Conservation (phyloP, 179 eudicot species). For the Patellifolia procumbens region DNA sequence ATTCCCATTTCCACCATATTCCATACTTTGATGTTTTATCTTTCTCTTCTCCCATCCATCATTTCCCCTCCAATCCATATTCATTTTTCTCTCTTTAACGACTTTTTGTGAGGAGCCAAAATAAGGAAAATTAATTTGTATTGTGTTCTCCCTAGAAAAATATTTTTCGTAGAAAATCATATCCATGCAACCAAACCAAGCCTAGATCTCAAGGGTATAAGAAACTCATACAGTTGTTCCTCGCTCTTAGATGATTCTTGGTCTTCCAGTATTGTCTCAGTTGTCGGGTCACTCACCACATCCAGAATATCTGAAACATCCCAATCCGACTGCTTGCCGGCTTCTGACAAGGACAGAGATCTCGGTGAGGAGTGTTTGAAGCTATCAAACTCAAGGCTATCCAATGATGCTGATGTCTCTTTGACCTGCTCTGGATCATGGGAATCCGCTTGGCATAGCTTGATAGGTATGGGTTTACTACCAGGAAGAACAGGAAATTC, state of each 20-base stretch:
- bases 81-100: too few species aligned
- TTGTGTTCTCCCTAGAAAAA: too few species aligned
- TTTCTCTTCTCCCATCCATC: too few species aligned
- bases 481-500: conserved; percentile 51
- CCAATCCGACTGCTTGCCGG: conserved; percentile 27
- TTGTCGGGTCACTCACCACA: conserved; percentile 20
- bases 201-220: neutral
- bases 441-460: conserved; percentile 4
- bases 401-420: conserved; percentile 27
- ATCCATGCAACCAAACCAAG: neutral
- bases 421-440: conserved; percentile 21
- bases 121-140: too few species aligned
- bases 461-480: conserved; percentile 32
- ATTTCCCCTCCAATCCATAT: too few species aligned
- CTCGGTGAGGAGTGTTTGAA: conserved; percentile 27
- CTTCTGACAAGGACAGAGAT: conserved; percentile 24
- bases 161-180: too few species aligned
- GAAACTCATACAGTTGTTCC: conserved; percentile 28
- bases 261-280: conserved; percentile 10
- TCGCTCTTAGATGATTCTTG: conserved; percentile 14
- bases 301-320: conserved; percentile 26
- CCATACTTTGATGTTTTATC: too few species aligned
- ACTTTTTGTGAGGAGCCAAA: too few species aligned
- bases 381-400: conserved; percentile 32
- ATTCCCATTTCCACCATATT: too few species aligned